Evolutionary conservation across 148 eudicot species (phyloP).

Genomic region (Arbutus unedo): DNA sequence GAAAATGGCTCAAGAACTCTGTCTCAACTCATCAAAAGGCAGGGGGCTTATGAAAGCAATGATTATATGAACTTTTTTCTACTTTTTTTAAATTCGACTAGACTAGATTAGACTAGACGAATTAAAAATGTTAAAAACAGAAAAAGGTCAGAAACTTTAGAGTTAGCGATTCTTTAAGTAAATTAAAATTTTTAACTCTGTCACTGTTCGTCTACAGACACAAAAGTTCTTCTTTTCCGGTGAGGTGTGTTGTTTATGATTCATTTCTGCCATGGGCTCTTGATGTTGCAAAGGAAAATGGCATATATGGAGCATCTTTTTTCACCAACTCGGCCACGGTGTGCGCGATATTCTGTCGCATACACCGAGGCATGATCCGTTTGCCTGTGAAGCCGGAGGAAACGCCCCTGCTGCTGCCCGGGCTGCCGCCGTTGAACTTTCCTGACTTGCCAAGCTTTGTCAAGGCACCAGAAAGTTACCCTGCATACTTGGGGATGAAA

Average conservation of each 20-base stretch:
- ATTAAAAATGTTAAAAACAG: not conserved
- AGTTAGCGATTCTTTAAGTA: not conserved
- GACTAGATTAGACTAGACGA: no score
- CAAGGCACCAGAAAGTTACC: conserved; percentile 50
- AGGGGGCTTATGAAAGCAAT: not conserved
- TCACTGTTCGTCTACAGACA: not conserved
- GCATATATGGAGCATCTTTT: conserved; percentile 46
- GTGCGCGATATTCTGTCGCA: conserved; percentile 38
- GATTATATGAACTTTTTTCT: not conserved
- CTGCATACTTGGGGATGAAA: conserved; percentile 63
- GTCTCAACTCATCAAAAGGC: conserved; percentile 27
- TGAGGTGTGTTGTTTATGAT: conserved; percentile 53
- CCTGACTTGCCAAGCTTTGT: conserved; percentile 42
- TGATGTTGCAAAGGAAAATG: conserved; percentile 53
- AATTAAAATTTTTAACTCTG: not conserved
- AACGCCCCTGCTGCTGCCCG: conserved; percentile 29
- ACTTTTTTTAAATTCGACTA: no score
- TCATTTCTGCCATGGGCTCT: conserved; percentile 69
- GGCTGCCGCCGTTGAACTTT: conserved; percentile 34
- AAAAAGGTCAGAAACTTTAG: no score
- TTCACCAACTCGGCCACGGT: conserved; percentile 63
- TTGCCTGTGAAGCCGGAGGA: conserved; percentile 37
- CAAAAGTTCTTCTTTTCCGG: conserved; percentile 25
- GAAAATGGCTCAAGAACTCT: conserved; percentile 23
- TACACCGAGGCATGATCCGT: conserved; percentile 30